These are phyloP conservation scores for Penicillium sp. DNA, from an alignment of 2,329 filamentous ascomycete genomes.

Conservation along the genomic window DNA sequence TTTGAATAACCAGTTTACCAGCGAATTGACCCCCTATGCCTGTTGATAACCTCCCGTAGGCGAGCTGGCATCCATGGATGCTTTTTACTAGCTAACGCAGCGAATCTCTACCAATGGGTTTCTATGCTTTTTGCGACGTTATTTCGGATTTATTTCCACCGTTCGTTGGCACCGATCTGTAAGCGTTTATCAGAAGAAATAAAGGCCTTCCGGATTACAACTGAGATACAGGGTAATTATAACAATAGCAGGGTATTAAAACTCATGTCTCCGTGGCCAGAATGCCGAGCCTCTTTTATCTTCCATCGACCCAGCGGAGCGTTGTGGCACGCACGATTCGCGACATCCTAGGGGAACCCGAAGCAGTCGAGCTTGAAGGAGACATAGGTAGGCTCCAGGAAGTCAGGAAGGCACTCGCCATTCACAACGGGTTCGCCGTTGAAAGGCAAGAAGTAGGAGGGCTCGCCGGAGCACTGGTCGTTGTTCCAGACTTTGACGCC, in stretches of 20 bases:
- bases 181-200: no score
- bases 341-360: constrained; percentile 6
- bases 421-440: constrained; percentile 11
- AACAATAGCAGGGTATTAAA: constrained; percentile 6
- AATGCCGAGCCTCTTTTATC: neutral
- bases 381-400: constrained; percentile 18
- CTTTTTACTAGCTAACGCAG: no score
- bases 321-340: no score
- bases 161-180: no score
- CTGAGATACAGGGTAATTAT: constrained; percentile 12
- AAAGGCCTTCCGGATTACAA: constrained; percentile 9
- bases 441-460: constrained; percentile 18
- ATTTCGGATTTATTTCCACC: no score
- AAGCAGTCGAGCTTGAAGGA: constrained; percentile 20
- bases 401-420: constrained; percentile 20
- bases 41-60: no score
- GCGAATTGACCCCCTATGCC: no score
- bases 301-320: neutral
- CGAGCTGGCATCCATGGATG: no score
- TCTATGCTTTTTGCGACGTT: no score
- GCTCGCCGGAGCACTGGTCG: constrained; percentile 19
- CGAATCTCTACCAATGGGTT: no score
- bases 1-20: no score
- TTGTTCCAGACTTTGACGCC: constrained; percentile 24
- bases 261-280: constrained; percentile 5